Percentiles rank a stretch among this genome's conserved stretches.
Evolutionary conservation across 2,329 filamentous ascomycete genomes (phyloP).

Genomic region (Clarireedia sp.): DNA sequence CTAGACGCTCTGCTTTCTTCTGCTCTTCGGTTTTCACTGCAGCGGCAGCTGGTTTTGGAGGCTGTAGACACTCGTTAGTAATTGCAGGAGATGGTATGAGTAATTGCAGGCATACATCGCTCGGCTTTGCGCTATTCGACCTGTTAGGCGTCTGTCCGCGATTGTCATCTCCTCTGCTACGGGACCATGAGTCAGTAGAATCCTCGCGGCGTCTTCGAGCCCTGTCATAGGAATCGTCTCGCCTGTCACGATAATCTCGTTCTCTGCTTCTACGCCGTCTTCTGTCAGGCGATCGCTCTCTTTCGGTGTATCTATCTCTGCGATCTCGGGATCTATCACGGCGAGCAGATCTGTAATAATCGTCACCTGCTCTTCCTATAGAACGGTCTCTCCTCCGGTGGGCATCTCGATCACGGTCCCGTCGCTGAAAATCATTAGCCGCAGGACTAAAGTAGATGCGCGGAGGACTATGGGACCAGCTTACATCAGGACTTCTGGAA

Average conservation of each 20-base stretch:
- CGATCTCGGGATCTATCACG: constrained; percentile 59
- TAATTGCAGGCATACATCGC: constrained; percentile 45
- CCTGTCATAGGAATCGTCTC: constrained; percentile 63
- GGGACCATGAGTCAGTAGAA: constrained; percentile 62
- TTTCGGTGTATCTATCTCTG: constrained; percentile 46
- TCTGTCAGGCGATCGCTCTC: constrained; percentile 50
- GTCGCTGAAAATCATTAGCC: constrained; percentile 39
- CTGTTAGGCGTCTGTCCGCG: constrained; percentile 46
- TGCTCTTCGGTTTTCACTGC: constrained; percentile 57
- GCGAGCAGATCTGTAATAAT: constrained; percentile 51
- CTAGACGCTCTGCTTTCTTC: constrained; percentile 71
- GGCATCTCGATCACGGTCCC: constrained; percentile 50
- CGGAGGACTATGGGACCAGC: constrained; percentile 27
- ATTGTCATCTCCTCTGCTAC: constrained; percentile 58
- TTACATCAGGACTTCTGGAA: constrained; percentile 56
- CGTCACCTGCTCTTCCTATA: constrained; percentile 57
- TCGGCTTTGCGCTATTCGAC: constrained; percentile 40
- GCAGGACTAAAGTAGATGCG: constrained; percentile 9
- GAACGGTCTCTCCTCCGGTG: constrained; percentile 65
- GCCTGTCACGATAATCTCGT: constrained; percentile 58
- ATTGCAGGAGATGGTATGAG: neutral
- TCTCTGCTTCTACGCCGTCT: constrained; percentile 58
- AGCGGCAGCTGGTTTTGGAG: constrained; percentile 44
- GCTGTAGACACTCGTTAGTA: constrained; percentile 33
- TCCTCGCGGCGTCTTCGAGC: constrained; percentile 56